A percentile compares a stretch with the other conserved stretches of the same genome.
phyloP scores from a whole-genome alignment of 495 filamentous ascomycete genomes.

The Sporormia fimetaria region DNA sequence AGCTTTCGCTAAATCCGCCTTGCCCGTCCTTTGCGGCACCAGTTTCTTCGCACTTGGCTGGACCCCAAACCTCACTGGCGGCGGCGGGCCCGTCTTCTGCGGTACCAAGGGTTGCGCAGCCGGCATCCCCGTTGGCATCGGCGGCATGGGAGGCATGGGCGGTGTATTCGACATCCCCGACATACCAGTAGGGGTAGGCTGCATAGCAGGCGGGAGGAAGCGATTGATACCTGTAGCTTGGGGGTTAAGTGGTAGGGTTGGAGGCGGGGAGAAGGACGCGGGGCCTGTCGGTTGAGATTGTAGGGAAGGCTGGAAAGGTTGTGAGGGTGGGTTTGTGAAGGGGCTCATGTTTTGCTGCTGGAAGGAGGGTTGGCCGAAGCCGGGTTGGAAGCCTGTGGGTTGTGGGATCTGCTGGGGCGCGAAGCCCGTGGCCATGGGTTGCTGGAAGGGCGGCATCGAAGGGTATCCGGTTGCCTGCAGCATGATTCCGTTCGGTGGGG shows the following conservation, averaged over 20 bases:
- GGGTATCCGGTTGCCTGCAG: slow-evolving; percentile 22
- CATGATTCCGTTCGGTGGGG: slow-evolving; percentile 24
- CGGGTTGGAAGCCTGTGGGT: slow-evolving; percentile 31
- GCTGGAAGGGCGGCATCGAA: slow-evolving; percentile 37
- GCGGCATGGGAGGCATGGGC: slow-evolving; percentile 31
- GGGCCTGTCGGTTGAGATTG: slow-evolving; percentile 34
- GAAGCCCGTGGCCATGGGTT: slow-evolving; percentile 31
- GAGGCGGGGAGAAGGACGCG: slow-evolving; percentile 36
- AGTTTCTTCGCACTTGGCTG: slow-evolving; percentile 62
- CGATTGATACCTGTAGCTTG: slow-evolving; percentile 45
- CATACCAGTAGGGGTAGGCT: slow-evolving; percentile 43
- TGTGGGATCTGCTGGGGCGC: slow-evolving; percentile 32
- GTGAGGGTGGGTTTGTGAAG: slow-evolving; percentile 47
- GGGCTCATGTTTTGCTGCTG: slow-evolving; percentile 39
- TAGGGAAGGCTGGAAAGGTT: slow-evolving; percentile 44
- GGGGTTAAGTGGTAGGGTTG: slow-evolving; percentile 34
- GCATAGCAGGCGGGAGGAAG: slow-evolving; percentile 36
- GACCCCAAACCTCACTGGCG: slow-evolving; percentile 81
- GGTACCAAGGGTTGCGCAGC: slow-evolving; percentile 50
- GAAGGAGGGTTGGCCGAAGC: no score
- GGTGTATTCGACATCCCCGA: slow-evolving; percentile 15
- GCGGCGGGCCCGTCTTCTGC: slow-evolving; percentile 90
- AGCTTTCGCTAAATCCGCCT: slow-evolving; percentile 82
- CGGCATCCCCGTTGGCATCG: slow-evolving; percentile 42
- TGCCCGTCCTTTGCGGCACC: slow-evolving; percentile 79